Evolutionary conservation across 108 stramenopile species (phyloP).

Genomic region (Cyclostephanos tholiformis): DNA sequence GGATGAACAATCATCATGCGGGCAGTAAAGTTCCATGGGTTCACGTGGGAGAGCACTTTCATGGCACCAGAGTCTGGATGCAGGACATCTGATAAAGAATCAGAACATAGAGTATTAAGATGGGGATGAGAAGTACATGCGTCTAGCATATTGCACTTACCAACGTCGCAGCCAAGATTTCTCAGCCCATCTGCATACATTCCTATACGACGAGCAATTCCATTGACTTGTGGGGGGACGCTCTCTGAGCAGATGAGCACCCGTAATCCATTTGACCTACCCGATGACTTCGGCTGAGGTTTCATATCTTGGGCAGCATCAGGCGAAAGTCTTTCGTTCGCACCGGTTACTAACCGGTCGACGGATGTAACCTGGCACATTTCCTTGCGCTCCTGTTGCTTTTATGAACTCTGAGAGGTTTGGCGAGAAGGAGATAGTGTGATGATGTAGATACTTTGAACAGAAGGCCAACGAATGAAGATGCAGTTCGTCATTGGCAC

Average conservation of each 20-base stretch:
- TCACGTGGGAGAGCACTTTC: constrained; percentile 44
- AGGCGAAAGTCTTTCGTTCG: neutral
- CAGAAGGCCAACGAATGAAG: too few species aligned
- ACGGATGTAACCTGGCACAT: constrained; percentile 8
- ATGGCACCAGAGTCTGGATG: constrained; percentile 42
- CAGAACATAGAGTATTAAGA: neutral
- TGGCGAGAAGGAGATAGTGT: too few species aligned
- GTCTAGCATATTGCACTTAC: constrained; percentile 11
- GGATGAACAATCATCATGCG: constrained; percentile 58
- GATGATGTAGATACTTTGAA: too few species aligned
- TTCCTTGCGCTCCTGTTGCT: too few species aligned
- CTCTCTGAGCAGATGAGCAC: constrained; percentile 45
- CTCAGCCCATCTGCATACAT: constrained; percentile 50
- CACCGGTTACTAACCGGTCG: neutral
- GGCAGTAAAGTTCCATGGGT: constrained; percentile 63
- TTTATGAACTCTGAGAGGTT: neutral
- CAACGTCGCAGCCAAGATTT: constrained; percentile 52
- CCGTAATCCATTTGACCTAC: constrained; percentile 11
- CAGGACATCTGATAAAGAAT: constrained; percentile 33
- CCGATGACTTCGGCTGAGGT: neutral
- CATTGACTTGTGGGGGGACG: constrained; percentile 61
- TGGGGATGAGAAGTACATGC: neutral
- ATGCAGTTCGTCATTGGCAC: too few species aligned
- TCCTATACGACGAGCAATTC: constrained; percentile 56
- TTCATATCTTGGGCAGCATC: constrained; percentile 1